These are phyloP conservation scores for Candida andamanensis DNA, from an alignment of 805 yeast species.

Conservation along the genomic window DNA sequence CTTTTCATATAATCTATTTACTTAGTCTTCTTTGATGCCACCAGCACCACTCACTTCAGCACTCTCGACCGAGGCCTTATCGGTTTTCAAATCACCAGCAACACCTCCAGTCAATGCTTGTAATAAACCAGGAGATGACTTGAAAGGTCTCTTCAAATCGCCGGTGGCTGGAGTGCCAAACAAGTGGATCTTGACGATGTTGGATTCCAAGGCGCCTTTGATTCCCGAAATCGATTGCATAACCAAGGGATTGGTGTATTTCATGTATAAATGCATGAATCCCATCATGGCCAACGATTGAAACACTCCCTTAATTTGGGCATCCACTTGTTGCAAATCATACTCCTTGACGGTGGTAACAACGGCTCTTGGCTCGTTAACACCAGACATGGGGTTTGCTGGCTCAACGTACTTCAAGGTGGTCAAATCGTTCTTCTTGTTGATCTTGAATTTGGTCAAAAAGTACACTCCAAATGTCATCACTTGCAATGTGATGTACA, in stretches of 20 bases:
- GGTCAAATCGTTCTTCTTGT: conserved; percentile 80
- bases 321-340: conserved; percentile 81
- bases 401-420: conserved; percentile 89
- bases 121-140: conserved; percentile 55
- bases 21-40: conserved; percentile 82
- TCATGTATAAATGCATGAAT: conserved; percentile 96
- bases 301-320: conserved; percentile 75
- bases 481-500: conserved; percentile 63
- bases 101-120: conserved; percentile 59
- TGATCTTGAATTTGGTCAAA: conserved; percentile 55
- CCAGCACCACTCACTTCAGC: conserved; percentile 85
- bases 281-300: conserved; percentile 95
- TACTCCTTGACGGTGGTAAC: conserved; percentile 93
- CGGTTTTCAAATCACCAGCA: conserved; percentile 58
- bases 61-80: conserved; percentile 77
- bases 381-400: conserved; percentile 73
- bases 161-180: conserved; percentile 80
- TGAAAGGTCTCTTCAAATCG: conserved; percentile 95
- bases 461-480: conserved; percentile 64
- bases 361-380: conserved; percentile 65
- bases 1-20: conserved; percentile 2
- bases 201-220: conserved; percentile 84
- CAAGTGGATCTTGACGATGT: conserved; percentile 86
- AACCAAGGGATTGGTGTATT: conserved; percentile 93
- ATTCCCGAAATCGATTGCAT: conserved; percentile 91